Evolutionary conservation across 2,329 filamentous ascomycete genomes (phyloP).

Genomic region (Trichoderma brevicompactum): DNA sequence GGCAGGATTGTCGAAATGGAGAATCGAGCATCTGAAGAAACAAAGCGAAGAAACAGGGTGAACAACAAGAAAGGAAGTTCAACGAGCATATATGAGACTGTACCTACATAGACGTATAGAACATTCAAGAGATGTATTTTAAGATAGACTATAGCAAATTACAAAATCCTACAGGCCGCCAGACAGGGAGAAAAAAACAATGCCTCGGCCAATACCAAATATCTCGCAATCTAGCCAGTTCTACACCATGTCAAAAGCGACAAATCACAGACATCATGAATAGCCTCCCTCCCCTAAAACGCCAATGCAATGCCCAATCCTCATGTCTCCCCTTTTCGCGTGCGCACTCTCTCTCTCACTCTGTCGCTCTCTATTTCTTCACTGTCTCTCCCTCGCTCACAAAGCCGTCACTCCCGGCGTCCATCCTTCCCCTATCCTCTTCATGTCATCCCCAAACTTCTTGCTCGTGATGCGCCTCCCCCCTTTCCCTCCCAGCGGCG

Average conservation of each 20-base stretch:
- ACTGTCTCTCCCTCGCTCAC: conserved; percentile 42
- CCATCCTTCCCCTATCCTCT: conserved; percentile 85
- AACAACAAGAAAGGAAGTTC: neutral
- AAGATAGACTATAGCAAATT: conserved; percentile 3
- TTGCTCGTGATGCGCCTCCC: conserved; percentile 78
- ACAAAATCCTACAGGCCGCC: conserved; percentile 24
- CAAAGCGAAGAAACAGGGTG: conserved; percentile 27
- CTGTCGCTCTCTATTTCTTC: neutral
- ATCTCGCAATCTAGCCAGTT: conserved; percentile 18
- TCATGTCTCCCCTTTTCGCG: neutral
- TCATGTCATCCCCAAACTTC: conserved; percentile 80
- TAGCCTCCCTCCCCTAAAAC: conserved; percentile 7
- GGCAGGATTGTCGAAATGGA: conserved; percentile 47
- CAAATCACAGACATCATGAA: conserved; percentile 24
- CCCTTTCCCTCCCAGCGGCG: conserved; percentile 58
- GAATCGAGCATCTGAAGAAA: conserved; percentile 42
- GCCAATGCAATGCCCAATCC: conserved; percentile 27
- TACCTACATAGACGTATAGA: neutral
- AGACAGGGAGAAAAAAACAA: conserved; percentile 2
- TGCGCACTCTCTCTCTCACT: neutral
- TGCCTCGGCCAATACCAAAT: neutral
- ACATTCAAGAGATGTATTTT: conserved; percentile 2
- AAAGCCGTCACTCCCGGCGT: conserved; percentile 69
- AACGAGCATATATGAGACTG: neutral
- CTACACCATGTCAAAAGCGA: conserved; percentile 11